Conservation (phyloP, 306 rosid genomes). For the peach (Prunus persica) region DNA sequence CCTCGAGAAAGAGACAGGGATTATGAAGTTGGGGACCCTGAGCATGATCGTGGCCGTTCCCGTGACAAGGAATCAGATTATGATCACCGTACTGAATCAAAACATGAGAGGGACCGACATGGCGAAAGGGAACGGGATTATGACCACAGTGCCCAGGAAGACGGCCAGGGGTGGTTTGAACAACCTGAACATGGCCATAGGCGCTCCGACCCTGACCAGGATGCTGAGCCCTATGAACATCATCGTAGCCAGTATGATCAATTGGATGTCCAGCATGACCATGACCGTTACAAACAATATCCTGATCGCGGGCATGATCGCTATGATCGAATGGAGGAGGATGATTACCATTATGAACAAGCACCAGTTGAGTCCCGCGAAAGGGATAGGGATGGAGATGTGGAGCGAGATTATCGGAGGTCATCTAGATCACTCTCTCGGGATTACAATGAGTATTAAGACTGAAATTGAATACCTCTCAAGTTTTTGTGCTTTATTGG, state of each 20-base stretch:
- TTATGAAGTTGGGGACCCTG: slow-evolving; percentile 58
- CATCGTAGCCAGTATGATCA: slow-evolving; percentile 58
- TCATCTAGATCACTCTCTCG: slow-evolving; percentile 75
- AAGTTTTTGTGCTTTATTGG: background rate
- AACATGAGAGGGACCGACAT: slow-evolving; percentile 66
- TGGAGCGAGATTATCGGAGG: slow-evolving; percentile 55
- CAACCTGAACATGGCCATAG: slow-evolving; percentile 64
- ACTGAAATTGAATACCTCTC: slow-evolving; percentile 3
- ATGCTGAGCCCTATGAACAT: slow-evolving; percentile 57
- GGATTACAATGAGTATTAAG: slow-evolving; percentile 54
- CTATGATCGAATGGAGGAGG: slow-evolving; percentile 63
- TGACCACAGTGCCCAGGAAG: slow-evolving; percentile 58
- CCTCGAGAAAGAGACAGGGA: slow-evolving; percentile 75
- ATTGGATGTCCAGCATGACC: slow-evolving; percentile 52
- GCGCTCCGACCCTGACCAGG: slow-evolving; percentile 63
- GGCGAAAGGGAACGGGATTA: slow-evolving; percentile 53
- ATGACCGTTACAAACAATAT: slow-evolving; percentile 57
- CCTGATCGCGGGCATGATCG: slow-evolving; percentile 40
- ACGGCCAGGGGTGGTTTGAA: slow-evolving; percentile 63
- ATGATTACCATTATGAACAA: slow-evolving; percentile 53
- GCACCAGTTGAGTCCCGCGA: slow-evolving; percentile 64
- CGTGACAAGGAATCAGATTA: slow-evolving; percentile 64
- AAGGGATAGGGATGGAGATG: slow-evolving; percentile 59
- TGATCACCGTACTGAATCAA: slow-evolving; percentile 67
- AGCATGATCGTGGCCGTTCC: slow-evolving; percentile 61